These are phyloP conservation scores for Acanthamoeba castellanii DNA, from an alignment of 208 protist genomes.

Conservation along the genomic window DNA sequence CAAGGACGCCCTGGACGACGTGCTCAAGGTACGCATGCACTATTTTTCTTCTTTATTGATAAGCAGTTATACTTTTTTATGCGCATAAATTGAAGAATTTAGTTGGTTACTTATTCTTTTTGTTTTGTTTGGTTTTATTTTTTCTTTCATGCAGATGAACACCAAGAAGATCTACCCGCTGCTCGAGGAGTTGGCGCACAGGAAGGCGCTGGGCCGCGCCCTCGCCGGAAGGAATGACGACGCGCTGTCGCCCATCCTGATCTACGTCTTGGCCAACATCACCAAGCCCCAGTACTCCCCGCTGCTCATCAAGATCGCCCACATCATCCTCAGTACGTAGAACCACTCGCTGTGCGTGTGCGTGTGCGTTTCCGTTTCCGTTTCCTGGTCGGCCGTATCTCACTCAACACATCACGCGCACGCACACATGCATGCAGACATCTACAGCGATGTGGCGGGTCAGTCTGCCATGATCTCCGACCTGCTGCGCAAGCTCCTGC, in stretches of 20 bases:
- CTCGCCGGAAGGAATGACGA: constrained; percentile 77
- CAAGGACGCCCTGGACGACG: constrained; percentile 80
- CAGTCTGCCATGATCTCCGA: constrained; percentile 74
- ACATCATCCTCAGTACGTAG: constrained; percentile 74
- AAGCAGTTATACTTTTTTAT: too few species aligned
- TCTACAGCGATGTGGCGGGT: constrained; percentile 63
- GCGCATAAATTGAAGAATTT: neutral
- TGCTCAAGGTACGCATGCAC: constrained; percentile 30
- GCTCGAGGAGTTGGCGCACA: constrained; percentile 78
- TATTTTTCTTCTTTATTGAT: neutral
- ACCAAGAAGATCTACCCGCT: constrained; percentile 69
- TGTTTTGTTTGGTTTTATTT: neutral
- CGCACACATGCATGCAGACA: constrained; percentile 44
- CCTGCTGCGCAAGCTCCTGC: constrained; percentile 64
- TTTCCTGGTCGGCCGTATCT: neutral
- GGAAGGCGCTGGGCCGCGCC: constrained; percentile 73
- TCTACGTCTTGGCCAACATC: constrained; percentile 76
- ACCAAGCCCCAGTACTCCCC: constrained; percentile 75
- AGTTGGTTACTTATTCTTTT: neutral
- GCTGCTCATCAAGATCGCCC: constrained; percentile 76
- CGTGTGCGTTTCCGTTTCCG: neutral
- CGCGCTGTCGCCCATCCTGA: constrained; percentile 75
- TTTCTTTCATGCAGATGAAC: neutral
- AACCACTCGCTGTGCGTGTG: neutral
- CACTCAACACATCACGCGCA: neutral